These are phyloP conservation scores for Pestalotiopsis sp. DNA, from an alignment of 2,329 filamentous ascomycete genomes.

Conservation along the genomic window DNA sequence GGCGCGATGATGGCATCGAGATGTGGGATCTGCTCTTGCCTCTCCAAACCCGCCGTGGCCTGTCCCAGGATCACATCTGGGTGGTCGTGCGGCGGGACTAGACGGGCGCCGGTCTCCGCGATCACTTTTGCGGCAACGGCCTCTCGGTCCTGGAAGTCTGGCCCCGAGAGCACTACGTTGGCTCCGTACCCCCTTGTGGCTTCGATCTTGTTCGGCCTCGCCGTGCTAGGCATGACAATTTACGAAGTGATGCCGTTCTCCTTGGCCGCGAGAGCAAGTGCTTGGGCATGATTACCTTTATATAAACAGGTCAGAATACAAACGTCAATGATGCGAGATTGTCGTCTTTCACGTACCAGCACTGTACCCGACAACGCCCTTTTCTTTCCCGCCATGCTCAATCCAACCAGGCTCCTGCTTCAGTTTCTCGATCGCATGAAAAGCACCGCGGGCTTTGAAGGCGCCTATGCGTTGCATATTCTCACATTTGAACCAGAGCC, in stretches of 20 bases:
- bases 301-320: background rate
- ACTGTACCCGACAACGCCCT: conserved; percentile 86
- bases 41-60: conserved; percentile 83
- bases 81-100: conserved; percentile 91
- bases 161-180: conserved; percentile 77
- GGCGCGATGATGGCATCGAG: conserved; percentile 79
- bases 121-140: conserved; percentile 71
- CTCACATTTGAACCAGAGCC: conserved; percentile 93
- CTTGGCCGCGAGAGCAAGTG: conserved; percentile 82
- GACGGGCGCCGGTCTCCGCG: conserved; percentile 69
- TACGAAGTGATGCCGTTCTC: conserved; percentile 75
- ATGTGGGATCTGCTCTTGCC: conserved; percentile 70
- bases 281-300: conserved; percentile 90
- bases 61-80: conserved; percentile 89
- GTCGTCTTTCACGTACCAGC: conserved; percentile 59
- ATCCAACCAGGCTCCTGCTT: conserved; percentile 63
- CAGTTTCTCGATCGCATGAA: conserved; percentile 77
- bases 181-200: conserved; percentile 80
- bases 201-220: conserved; percentile 80
- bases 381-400: conserved; percentile 58
- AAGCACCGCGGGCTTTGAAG: conserved; percentile 92
- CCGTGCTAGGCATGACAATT: conserved; percentile 89
- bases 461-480: conserved; percentile 89
- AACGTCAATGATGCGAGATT: too few species aligned
- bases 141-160: conserved; percentile 79